These are phyloP conservation scores for Corchorus capsularis DNA, from an alignment of 345 rosid species.

Conservation along the genomic window DNA sequence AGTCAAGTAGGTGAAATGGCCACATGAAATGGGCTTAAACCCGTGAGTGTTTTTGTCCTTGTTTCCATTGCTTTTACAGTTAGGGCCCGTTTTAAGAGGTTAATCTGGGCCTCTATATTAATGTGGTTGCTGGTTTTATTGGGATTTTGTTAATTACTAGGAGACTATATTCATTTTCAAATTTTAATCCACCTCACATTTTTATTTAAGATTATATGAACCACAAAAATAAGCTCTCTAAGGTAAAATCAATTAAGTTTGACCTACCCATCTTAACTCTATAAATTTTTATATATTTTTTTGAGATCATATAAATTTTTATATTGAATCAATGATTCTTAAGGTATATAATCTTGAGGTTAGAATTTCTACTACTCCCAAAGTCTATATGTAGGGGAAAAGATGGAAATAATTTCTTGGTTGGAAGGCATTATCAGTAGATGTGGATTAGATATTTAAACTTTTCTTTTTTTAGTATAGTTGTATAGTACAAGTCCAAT, in stretches of 20 bases:
- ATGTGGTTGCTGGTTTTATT: background rate
- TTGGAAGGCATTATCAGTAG: too few species aligned
- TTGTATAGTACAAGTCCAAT: too few species aligned
- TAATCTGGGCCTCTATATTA: background rate
- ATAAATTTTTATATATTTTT: too few species aligned
- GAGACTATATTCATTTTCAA: background rate
- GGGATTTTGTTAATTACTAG: background rate
- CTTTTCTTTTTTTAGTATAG: too few species aligned
- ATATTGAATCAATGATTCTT: too few species aligned
- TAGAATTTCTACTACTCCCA: background rate
- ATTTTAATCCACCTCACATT: background rate
- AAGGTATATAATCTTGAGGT: too few species aligned
- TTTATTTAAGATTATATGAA: background rate
- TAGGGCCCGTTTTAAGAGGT: background rate
- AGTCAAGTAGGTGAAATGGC: background rate
- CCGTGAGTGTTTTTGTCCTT: constrained; percentile 6
- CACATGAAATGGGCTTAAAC: background rate
- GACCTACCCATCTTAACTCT: background rate
- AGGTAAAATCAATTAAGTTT: background rate
- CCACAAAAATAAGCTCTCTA: background rate
- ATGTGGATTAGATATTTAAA: too few species aligned
- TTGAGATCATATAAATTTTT: too few species aligned
- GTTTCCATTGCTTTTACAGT: background rate
- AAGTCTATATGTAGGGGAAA: background rate
- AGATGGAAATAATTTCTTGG: too few species aligned